These are phyloP conservation scores for Tetrapisispora phaffii DNA, from an alignment of 805 yeast species.

Conservation along the genomic window DNA sequence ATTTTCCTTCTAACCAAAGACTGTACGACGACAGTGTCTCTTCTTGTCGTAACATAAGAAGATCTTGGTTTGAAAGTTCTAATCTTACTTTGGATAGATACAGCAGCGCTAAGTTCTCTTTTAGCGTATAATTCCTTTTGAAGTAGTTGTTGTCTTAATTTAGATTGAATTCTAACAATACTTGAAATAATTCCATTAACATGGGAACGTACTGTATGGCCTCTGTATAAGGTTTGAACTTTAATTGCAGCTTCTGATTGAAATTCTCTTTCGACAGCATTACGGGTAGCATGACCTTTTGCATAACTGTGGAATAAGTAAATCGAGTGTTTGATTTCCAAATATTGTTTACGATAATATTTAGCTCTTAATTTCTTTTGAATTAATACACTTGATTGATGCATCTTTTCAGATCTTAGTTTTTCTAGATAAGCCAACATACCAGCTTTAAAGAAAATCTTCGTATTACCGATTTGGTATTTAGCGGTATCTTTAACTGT, in stretches of 20 bases:
- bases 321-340: constrained; percentile 45
- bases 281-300: constrained; percentile 56
- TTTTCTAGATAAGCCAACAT: constrained; percentile 88
- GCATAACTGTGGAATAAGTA: constrained; percentile 46
- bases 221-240: constrained; percentile 63
- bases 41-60: constrained; percentile 36
- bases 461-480: constrained; percentile 86
- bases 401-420: constrained; percentile 67
- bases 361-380: constrained; percentile 72
- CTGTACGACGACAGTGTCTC: constrained; percentile 64
- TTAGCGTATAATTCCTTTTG: constrained; percentile 43
- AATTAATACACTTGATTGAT: constrained; percentile 67
- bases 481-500: constrained; percentile 58
- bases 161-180: constrained; percentile 39
- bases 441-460: constrained; percentile 93
- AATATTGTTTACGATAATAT: constrained; percentile 51
- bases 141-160: constrained; percentile 41
- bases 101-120: constrained; percentile 55
- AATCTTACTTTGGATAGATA: constrained; percentile 59
- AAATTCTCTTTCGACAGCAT: constrained; percentile 42
- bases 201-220: constrained; percentile 38
- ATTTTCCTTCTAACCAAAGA: constrained; percentile 63
- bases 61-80: constrained; percentile 61
- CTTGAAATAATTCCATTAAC: constrained; percentile 21
- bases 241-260: constrained; percentile 53